Evolutionary conservation across 225 moss, liverwort and hornwort species (phyloP).

Genomic region (Sphagnum tenellum): DNA sequence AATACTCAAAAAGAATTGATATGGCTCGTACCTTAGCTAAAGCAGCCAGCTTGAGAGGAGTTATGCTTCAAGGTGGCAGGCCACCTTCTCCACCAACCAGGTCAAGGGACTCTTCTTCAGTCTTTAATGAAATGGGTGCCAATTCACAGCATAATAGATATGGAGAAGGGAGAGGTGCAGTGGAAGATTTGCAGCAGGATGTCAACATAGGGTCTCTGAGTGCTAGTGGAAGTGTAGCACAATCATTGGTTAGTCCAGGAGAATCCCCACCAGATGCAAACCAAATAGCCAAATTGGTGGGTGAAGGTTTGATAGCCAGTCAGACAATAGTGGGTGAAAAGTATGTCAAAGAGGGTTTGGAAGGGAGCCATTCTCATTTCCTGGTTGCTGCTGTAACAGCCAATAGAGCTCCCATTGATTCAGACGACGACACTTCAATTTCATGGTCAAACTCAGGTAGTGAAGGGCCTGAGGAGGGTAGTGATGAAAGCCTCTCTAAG

Average conservation of each 20-base stretch:
- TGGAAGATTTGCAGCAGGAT: background rate
- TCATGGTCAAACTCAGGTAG: conserved; percentile 36
- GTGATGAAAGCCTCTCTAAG: background rate
- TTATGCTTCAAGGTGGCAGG: no score
- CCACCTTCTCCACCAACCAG: background rate
- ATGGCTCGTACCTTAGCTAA: background rate
- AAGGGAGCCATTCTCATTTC: conserved; percentile 1
- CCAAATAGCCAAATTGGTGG: no score
- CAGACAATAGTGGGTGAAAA: no score
- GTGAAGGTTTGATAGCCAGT: no score
- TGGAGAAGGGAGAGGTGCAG: background rate
- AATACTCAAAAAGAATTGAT: background rate
- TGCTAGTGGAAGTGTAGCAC: background rate
- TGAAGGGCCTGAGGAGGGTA: conserved; percentile 9
- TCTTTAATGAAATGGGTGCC: background rate
- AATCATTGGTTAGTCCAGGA: no score
- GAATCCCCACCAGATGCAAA: no score
- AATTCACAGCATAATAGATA: background rate
- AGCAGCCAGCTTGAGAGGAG: background rate
- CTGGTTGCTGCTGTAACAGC: conserved; percentile 21
- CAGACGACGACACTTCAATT: conserved; percentile 21
- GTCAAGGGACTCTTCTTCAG: background rate
- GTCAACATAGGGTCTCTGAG: background rate
- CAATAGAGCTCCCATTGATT: conserved; percentile 5
- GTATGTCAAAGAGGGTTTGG: background rate